phyloP scores from a whole-genome alignment of 2,329 filamentous ascomycete species.

The Pseudogymnoascus sp. region DNA sequence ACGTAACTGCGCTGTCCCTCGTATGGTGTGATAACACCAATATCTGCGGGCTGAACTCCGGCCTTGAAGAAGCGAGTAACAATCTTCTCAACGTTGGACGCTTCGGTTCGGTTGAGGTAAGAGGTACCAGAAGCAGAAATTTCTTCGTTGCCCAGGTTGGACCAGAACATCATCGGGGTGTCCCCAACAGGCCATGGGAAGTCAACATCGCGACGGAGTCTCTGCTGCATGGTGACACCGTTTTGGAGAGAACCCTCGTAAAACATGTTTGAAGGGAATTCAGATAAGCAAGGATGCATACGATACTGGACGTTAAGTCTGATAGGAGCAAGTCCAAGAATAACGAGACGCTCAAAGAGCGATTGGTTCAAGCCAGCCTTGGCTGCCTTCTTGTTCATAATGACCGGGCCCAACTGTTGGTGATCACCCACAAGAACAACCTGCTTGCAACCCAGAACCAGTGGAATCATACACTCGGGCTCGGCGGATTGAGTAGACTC shows the following conservation, averaged over 20 bases:
- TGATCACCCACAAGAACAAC: constrained; percentile 98
- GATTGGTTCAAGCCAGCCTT: constrained; percentile 97
- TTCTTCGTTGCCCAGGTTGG: constrained; percentile 93
- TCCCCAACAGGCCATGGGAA: constrained; percentile 96
- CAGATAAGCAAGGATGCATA: constrained; percentile 96
- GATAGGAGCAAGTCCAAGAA: constrained; percentile 83
- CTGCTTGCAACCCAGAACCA: constrained; percentile 96
- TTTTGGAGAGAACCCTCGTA: constrained; percentile 97
- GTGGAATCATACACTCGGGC: constrained; percentile 96
- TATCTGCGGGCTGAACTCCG: constrained; percentile 84
- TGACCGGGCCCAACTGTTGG: constrained; percentile 94
- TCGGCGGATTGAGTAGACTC: constrained; percentile 98
- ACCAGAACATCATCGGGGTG: constrained; percentile 99
- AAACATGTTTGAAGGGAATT: constrained; percentile 99
- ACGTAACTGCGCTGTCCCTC: constrained; percentile 98
- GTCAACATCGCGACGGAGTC: constrained; percentile 86
- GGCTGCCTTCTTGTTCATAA: constrained; percentile 99
- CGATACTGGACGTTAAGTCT: constrained; percentile 95
- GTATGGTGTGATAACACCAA: constrained; percentile 97
- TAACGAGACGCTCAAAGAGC: constrained; percentile 93
- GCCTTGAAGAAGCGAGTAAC: constrained; percentile 99
- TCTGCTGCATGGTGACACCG: constrained; percentile 82
- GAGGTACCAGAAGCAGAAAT: constrained; percentile 97
- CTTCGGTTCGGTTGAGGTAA: constrained; percentile 95
- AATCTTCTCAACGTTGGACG: constrained; percentile 96